Base-by-base conservation (phyloP, 495 filamentous ascomycete species). In the Cercophora scortea region DNA sequence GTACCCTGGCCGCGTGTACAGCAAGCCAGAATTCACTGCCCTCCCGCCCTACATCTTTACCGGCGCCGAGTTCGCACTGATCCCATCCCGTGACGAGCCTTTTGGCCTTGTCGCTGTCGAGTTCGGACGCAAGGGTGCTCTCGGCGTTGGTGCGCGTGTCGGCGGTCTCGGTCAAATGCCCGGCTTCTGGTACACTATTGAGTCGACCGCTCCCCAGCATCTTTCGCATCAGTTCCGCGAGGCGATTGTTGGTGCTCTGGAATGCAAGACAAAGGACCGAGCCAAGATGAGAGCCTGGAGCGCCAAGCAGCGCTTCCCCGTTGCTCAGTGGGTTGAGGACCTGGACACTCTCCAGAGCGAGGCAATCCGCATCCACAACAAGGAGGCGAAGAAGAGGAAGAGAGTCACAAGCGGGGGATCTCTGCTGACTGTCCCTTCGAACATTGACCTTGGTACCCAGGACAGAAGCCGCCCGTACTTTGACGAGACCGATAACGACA, bases 31-130 rank as follows among this genome's bases (percentile, higher is more conserved):
- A 61, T 88, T 89, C 61, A 88, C 84, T 1, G 77, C 79, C 0
- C 68, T 89, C 2, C 86, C 84, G 32, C 81, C 83, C 0, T 89
- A 76, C 61, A 82, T 89, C 47, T 89, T 88, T 69, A 85, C 79
- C 39, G 86, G 86, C 32, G 84, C 85, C 25, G 86, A 89, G 40
- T 88, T 89, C 57, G 85, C 86, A 8, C 67, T 89, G 41, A 89
- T 89, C 51, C 86, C 86, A 7, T 87, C 83, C 17, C 79, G 86
- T 49, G 86, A 89, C 54, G 86, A 89, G 63, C 86, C 86, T 0
- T 89, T 89, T 55, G 86, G 86, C 15, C 66, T 89, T n/a, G 86
- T 88, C 1, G 86, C 86, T 36, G 86, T 89, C 40, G 86, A 89
- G 57, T 89, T 89, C 54, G 86, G 86, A n/a, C 74, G 86, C 12